These are phyloP conservation scores for Ophiostoma triangulosporum DNA, from an alignment of 2,329 filamentous ascomycete genomes.

Conservation along the genomic window DNA sequence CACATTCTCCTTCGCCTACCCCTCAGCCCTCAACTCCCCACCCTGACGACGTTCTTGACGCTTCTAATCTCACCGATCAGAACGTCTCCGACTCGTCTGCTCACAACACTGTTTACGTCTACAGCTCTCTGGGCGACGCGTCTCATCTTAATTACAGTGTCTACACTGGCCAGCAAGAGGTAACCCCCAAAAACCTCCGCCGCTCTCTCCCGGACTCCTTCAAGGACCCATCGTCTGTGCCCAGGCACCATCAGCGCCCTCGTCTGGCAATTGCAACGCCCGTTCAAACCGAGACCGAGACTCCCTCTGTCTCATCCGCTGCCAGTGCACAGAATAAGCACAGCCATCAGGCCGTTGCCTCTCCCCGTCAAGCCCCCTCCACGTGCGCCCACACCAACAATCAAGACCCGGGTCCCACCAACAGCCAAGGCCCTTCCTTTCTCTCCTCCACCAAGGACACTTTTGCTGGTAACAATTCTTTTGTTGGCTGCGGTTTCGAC, in stretches of 20 bases:
- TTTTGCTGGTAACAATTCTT: neutral
- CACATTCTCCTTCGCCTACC: constrained; percentile 25
- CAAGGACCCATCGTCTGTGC: neutral
- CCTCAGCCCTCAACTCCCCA: constrained; percentile 32
- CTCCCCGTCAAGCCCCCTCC: neutral
- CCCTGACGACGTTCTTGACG: neutral
- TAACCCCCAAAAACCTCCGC: neutral
- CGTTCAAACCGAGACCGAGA: neutral
- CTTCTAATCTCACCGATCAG: constrained; percentile 20
- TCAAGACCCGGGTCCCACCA: neutral
- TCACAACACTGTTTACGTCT: neutral
- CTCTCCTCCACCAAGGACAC: neutral
- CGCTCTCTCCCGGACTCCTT: neutral
- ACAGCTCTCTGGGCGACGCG: constrained; percentile 21
- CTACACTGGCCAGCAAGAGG: constrained; percentile 4
- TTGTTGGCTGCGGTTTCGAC: constrained; percentile 11
- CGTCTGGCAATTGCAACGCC: neutral
- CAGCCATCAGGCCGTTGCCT: neutral
- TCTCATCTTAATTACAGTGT: neutral
- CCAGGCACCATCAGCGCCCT: neutral
- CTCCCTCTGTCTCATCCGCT: neutral
- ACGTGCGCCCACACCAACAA: neutral
- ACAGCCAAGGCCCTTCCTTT: neutral
- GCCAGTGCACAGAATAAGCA: neutral
- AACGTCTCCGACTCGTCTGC: constrained; percentile 5